These are phyloP conservation scores for Inga laurina DNA, from an alignment of 306 rosid genomes.

Conservation along the genomic window DNA sequence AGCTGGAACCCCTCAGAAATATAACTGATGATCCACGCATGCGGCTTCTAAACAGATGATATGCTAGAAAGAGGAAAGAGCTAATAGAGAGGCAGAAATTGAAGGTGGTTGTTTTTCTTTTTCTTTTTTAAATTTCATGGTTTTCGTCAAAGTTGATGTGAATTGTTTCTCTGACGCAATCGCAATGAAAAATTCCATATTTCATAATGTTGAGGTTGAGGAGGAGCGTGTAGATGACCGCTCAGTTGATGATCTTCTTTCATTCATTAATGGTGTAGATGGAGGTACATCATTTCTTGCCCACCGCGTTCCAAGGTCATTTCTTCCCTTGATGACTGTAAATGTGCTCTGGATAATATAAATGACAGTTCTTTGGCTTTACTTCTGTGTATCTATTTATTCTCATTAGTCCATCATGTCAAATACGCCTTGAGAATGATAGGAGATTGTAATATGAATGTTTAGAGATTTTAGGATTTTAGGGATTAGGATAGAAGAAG, in stretches of 20 bases:
- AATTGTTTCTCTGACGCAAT: constrained; percentile 28
- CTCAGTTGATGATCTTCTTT: constrained; percentile 86
- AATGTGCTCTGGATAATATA: neutral
- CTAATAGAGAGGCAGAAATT: constrained; percentile 45
- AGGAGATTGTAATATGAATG: too few relatives aligned
- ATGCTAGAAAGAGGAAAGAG: constrained; percentile 89
- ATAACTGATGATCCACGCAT: constrained; percentile 92
- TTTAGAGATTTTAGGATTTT: too few relatives aligned
- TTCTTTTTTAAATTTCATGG: constrained; percentile 11
- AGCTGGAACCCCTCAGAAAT: constrained; percentile 80
- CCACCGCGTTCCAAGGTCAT: neutral
- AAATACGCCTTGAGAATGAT: neutral
- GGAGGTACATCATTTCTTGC: constrained; percentile 48
- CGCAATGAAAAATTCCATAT: constrained; percentile 10
- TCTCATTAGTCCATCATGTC: neutral
- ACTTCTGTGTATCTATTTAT: neutral
- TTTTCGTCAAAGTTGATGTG: constrained; percentile 30
- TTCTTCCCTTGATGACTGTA: neutral
- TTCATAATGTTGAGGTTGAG: constrained; percentile 75
- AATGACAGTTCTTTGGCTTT: neutral
- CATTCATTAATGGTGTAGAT: constrained; percentile 79
- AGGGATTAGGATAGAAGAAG: too few relatives aligned
- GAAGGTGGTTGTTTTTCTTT: neutral
- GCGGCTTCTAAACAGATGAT: constrained; percentile 80
- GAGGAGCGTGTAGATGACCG: constrained; percentile 82